Evolutionary conservation across 768 basidiomycete genomes (phyloP).

Genomic region (Termitomyces sp.): DNA sequence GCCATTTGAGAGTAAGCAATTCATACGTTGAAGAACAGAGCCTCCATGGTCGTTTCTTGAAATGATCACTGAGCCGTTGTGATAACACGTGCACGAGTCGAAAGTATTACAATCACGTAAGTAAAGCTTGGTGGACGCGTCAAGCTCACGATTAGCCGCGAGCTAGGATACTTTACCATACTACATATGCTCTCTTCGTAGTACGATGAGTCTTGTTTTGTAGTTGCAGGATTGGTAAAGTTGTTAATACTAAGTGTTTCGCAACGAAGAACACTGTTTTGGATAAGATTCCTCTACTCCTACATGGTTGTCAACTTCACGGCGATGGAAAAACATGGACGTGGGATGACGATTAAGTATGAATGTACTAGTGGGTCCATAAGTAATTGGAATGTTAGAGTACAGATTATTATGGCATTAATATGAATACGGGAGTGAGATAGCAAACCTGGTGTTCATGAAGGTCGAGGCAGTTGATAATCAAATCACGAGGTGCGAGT

Average conservation of each 20-base stretch:
- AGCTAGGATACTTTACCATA: background rate
- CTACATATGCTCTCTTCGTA: constrained; percentile 34
- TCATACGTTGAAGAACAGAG: constrained; percentile 81
- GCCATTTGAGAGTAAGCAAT: background rate
- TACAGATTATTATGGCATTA: background rate
- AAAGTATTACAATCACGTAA: background rate
- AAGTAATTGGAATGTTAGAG: background rate
- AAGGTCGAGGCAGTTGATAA: background rate
- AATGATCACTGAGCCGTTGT: background rate
- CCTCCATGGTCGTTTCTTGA: constrained; percentile 57
- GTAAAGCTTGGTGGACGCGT: background rate
- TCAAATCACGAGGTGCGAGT: constrained; percentile 4
- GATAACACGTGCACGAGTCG: background rate
- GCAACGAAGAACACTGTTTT: background rate
- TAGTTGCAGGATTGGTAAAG: background rate
- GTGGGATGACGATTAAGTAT: background rate
- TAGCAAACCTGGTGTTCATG: background rate
- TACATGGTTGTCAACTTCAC: background rate
- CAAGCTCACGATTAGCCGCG: background rate
- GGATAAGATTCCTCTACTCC: background rate
- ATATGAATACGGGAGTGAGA: background rate
- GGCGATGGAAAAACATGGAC: background rate
- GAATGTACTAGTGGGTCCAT: background rate
- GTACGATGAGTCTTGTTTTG: too few species aligned
- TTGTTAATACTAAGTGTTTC: background rate